phyloP scores from a whole-genome alignment of 176 grass and related monocot species.

The Urochloa ruziziensis region DNA sequence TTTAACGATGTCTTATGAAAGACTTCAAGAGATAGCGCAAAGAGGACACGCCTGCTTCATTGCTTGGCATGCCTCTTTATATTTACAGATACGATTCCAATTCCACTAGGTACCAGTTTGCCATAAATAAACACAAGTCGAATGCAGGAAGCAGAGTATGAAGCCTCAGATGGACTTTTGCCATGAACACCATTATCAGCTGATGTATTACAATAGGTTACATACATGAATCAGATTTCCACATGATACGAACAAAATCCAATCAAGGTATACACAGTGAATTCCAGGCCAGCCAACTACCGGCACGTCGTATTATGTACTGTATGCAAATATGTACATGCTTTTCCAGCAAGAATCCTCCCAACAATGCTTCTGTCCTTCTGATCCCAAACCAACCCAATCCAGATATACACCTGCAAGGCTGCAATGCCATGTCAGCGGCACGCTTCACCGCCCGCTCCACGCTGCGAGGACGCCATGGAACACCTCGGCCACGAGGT shows the following conservation, averaged over 20 bases:
- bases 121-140: not conserved
- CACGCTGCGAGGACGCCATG: conserved; percentile 76
- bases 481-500: conserved; percentile 84
- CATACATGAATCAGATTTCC: conserved; percentile 29
- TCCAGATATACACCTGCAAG: not conserved
- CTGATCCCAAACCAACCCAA: conserved; percentile 2
- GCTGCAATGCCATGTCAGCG: not conserved
- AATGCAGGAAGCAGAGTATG: not conserved
- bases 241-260: conserved; percentile 24
- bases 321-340: conserved; percentile 39
- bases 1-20: no score
- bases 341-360: conserved; percentile 20
- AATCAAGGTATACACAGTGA: conserved; percentile 39
- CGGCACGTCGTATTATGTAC: conserved; percentile 1
- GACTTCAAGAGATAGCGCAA: no score
- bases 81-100: not conserved
- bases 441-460: conserved; percentile 54
- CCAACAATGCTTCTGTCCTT: conserved; percentile 25
- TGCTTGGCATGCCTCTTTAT: no score
- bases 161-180: not conserved
- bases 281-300: conserved; percentile 23
- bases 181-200: not conserved
- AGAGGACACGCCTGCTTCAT: no score
- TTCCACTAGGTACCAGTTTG: not conserved
- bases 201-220: not conserved